Conservation (phyloP, 2,329 filamentous ascomycete species). For the Pseudophaeomoniella oleicola region DNA sequence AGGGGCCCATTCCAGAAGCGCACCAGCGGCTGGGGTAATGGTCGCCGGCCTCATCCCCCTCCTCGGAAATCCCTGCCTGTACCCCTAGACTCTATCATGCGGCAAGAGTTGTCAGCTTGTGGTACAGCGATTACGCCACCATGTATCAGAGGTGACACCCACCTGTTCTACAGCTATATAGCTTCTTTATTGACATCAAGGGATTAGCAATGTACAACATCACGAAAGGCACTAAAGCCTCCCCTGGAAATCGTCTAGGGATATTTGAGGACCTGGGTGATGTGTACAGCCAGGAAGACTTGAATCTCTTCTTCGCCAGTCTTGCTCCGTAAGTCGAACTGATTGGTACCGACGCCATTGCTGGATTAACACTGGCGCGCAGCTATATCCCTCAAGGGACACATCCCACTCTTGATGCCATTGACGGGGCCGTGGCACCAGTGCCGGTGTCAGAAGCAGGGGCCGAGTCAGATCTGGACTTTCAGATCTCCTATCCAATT, state of each 20-base stretch:
- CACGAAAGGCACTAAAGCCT: conserved; percentile 10
- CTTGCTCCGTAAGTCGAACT: conserved; percentile 18
- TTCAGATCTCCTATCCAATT: background rate
- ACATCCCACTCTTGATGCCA: conserved; percentile 29
- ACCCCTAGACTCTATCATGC: background rate
- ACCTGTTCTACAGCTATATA: no score
- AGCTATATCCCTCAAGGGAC: conserved; percentile 23
- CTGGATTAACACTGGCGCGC: no score
- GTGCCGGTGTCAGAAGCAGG: background rate
- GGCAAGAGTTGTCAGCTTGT: background rate
- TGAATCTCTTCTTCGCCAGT: conserved; percentile 33
- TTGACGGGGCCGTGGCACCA: conserved; percentile 20
- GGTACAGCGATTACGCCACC: conserved; percentile 1
- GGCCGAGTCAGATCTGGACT: conserved; percentile 1
- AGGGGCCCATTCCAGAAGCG: no score
- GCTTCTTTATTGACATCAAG: no score
- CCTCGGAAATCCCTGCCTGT: background rate
- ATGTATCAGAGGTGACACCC: background rate
- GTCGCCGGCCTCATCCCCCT: background rate
- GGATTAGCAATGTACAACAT: conserved; percentile 1
- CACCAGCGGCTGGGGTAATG: background rate
- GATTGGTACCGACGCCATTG: no score
- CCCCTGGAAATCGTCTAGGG: conserved; percentile 34
- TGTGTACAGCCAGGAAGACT: conserved; percentile 35
- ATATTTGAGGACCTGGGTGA: conserved; percentile 38